These are phyloP conservation scores for Amorphotheca resinae DNA, from an alignment of 495 filamentous ascomycete genomes.

Conservation along the genomic window DNA sequence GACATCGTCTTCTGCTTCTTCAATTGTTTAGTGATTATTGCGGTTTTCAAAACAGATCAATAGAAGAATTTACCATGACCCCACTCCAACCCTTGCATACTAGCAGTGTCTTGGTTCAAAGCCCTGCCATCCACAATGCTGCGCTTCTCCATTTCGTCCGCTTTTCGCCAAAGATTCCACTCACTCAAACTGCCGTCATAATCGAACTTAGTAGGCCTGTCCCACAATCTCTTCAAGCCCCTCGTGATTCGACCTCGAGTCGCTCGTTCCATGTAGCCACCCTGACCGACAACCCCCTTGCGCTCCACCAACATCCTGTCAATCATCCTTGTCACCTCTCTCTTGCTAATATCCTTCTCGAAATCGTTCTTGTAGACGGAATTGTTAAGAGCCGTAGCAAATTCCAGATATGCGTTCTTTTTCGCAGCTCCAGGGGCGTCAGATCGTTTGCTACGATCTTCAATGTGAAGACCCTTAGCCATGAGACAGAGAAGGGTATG, in stretches of 20 bases:
- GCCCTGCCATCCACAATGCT: background rate
- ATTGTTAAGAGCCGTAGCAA: conserved; percentile 19
- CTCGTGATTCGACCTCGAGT: background rate
- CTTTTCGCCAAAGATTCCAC: conserved; percentile 7
- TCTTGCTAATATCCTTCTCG: conserved; percentile 11
- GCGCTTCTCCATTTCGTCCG: background rate
- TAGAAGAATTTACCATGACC: background rate
- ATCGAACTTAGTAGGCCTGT: conserved; percentile 1
- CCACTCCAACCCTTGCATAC: background rate
- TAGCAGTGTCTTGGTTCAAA: background rate
- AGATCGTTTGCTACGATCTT: conserved; percentile 1
- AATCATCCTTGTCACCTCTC: conserved; percentile 14
- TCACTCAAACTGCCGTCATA: conserved; percentile 6
- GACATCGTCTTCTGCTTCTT: background rate
- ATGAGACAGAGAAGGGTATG: conserved; percentile 18
- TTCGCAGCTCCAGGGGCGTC: background rate
- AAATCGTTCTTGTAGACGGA: conserved; percentile 16
- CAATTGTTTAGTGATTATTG: background rate
- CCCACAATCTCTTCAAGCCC: conserved; percentile 2
- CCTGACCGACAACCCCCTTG: conserved; percentile 5
- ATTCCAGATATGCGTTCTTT: conserved; percentile 4
- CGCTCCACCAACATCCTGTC: conserved; percentile 3
- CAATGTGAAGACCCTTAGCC: conserved; percentile 9
- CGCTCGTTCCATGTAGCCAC: conserved; percentile 6
- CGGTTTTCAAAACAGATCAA: background rate